Conservation (phyloP, 768 basidiomycete genomes). For the Auricularia heimuer region DNA sequence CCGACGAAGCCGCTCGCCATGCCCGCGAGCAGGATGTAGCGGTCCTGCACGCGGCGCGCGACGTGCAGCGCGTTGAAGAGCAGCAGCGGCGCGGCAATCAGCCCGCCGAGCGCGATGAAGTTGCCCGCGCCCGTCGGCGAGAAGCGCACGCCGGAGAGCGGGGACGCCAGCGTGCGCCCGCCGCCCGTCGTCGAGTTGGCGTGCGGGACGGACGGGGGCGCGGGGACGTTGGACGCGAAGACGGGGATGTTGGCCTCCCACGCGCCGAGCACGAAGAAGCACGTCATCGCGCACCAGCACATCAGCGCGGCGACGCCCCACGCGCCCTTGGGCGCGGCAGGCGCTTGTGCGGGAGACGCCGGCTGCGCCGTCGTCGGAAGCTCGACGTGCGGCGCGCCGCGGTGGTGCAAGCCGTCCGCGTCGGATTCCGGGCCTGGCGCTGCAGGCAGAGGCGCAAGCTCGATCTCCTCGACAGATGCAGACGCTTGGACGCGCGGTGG, state of each 20-base stretch:
- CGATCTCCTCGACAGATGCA: not conserved
- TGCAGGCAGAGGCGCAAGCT: not conserved
- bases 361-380: not conserved
- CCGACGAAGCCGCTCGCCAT: slow-evolving; percentile 40
- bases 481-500: slow-evolving; percentile 9
- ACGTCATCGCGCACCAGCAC: slow-evolving; percentile 63
- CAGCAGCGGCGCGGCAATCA: slow-evolving; percentile 56
- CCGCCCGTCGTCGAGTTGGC: not conserved
- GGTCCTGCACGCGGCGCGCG: slow-evolving; percentile 50
- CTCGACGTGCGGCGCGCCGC: not conserved
- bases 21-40: slow-evolving; percentile 46
- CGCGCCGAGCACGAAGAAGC: slow-evolving; percentile 59
- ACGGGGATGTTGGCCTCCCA: slow-evolving; percentile 65
- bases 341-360: not conserved
- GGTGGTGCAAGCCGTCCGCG: not conserved
- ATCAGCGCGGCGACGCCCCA: slow-evolving; percentile 51
- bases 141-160: not conserved
- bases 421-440: not conserved
- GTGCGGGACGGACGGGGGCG: not conserved
- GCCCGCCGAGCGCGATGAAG: slow-evolving; percentile 35
- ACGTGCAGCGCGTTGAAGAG: slow-evolving; percentile 43
- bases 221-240: slow-evolving; percentile 32
- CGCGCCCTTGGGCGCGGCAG: slow-evolving; percentile 9
- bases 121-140: not conserved
- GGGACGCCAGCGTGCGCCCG: not conserved